These are phyloP conservation scores for Neofusicoccum ribis DNA, from an alignment of 2,329 filamentous ascomycete genomes.

Conservation along the genomic window DNA sequence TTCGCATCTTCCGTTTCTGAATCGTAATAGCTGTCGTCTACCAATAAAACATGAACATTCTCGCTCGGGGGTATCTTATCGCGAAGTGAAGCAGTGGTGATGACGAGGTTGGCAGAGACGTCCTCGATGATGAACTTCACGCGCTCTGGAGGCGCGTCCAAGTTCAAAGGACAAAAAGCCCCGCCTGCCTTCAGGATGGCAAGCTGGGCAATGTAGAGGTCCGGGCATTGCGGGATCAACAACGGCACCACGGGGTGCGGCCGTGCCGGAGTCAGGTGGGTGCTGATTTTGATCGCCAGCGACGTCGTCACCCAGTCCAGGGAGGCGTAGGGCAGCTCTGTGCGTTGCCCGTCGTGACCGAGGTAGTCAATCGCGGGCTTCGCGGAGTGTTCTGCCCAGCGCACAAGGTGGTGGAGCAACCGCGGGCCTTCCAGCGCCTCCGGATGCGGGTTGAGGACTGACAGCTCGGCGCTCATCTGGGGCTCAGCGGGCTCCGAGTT, in stretches of 20 bases:
- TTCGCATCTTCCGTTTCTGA: neutral
- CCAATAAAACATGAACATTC: slow-evolving; percentile 41
- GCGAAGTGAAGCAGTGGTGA: slow-evolving; percentile 59
- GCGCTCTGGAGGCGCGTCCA: slow-evolving; percentile 75
- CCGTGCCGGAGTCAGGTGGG: slow-evolving; percentile 29
- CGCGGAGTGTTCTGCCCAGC: slow-evolving; percentile 33
- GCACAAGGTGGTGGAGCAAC: slow-evolving; percentile 65
- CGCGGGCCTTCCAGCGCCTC: slow-evolving; percentile 53
- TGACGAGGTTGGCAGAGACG: slow-evolving; percentile 66
- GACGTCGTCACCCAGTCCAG: slow-evolving; percentile 60
- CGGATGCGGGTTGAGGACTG: slow-evolving; percentile 61
- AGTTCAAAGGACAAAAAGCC: slow-evolving; percentile 81
- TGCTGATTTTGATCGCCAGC: slow-evolving; percentile 56
- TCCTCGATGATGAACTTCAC: slow-evolving; percentile 80
- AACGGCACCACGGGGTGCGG: slow-evolving; percentile 65
- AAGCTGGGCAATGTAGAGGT: slow-evolving; percentile 75
- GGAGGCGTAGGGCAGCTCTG: slow-evolving; percentile 60
- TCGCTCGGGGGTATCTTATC: slow-evolving; percentile 39
- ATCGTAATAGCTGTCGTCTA: slow-evolving; percentile 34
- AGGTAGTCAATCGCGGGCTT: slow-evolving; percentile 65
- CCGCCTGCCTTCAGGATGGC: slow-evolving; percentile 78
- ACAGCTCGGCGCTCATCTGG: slow-evolving; percentile 36
- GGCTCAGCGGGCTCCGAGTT: neutral
- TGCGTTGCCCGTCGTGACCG: slow-evolving; percentile 47
- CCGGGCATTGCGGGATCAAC: slow-evolving; percentile 72